Percentiles rank a stretch among this genome's conserved stretches.
phyloP scores from a whole-genome alignment of 2,329 filamentous ascomycete genomes.

The Thermomyces lanuginosus region DNA sequence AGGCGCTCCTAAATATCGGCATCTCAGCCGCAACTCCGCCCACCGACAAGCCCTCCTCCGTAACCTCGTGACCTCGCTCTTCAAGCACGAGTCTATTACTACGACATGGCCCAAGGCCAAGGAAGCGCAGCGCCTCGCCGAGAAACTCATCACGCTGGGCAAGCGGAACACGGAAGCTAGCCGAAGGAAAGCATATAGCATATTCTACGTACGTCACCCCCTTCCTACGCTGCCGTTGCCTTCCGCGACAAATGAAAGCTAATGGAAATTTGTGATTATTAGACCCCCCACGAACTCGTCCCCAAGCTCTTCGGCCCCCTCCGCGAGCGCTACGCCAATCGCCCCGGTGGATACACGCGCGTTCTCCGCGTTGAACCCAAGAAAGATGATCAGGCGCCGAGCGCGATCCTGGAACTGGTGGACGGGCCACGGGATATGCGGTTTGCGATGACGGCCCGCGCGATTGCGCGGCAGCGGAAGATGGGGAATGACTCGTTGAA shows the following conservation, averaged over 20 bases:
- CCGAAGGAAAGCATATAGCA: conserved; percentile 55
- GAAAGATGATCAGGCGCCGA: conserved; percentile 73
- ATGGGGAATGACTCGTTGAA: conserved; percentile 43
- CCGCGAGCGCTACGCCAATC: conserved; percentile 56
- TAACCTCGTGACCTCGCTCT: conserved; percentile 87
- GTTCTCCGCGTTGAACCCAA: conserved; percentile 82
- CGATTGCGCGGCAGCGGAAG: conserved; percentile 47
- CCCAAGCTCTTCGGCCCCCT: conserved; percentile 81
- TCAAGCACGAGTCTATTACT: conserved; percentile 81
- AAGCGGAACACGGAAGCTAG: conserved; percentile 84
- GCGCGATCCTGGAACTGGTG: conserved; percentile 84
- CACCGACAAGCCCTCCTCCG: conserved; percentile 86
- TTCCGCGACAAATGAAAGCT: conserved; percentile 2
- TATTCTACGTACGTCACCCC: conserved; percentile 58
- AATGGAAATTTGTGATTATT: not conserved
- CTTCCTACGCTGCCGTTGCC: conserved; percentile 1
- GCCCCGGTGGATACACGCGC: conserved; percentile 87
- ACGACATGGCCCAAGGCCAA: conserved; percentile 97
- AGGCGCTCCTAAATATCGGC: conserved; percentile 71
- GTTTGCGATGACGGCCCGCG: conserved; percentile 81
- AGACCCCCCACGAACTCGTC: conserved; percentile 34
- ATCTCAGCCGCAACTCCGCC: conserved; percentile 68
- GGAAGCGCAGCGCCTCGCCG: conserved; percentile 82
- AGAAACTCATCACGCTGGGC: conserved; percentile 83
- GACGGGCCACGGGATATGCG: conserved; percentile 88